phyloP scores from a whole-genome alignment of 305 asterid species.

The Rubia tinctorum region DNA sequence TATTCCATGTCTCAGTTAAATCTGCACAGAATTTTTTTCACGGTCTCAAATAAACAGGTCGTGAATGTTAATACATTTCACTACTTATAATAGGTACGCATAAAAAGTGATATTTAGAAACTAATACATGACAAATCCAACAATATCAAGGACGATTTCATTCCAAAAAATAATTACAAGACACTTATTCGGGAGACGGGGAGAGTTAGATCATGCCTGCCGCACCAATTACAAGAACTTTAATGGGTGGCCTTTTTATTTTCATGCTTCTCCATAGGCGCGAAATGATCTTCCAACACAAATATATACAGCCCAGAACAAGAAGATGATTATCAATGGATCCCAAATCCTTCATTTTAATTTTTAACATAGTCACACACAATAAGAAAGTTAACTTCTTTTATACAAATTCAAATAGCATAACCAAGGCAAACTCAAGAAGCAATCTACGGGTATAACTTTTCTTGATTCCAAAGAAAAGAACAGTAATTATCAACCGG shows the following conservation, averaged over 20 bases:
- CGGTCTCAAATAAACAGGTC: no score
- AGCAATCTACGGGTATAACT: conserved; percentile 58
- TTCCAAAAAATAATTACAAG: neutral
- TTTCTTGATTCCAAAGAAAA: conserved; percentile 47
- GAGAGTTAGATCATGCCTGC: conserved; percentile 52
- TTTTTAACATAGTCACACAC: neutral
- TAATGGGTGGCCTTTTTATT: conserved; percentile 53
- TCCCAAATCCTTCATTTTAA: conserved; percentile 42
- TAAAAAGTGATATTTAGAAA: no score
- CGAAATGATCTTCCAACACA: conserved; percentile 63
- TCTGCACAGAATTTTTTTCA: no score
- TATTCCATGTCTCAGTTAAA: no score
- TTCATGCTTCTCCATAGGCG: conserved; percentile 52
- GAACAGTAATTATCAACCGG: conserved; percentile 27
- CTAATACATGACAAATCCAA: no score
- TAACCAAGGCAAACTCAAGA: conserved; percentile 43
- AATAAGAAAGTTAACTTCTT: neutral
- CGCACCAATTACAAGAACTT: conserved; percentile 78
- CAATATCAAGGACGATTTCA: no score
- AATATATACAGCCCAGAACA: conserved; percentile 47
- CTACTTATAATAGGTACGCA: no score
- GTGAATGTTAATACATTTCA: no score
- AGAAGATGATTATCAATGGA: conserved; percentile 51
- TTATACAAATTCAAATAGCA: neutral
- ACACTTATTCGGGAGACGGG: no score